Base-by-base conservation (phyloP, 768 basidiomycete species). In the Termitomyces sp. region DNA sequence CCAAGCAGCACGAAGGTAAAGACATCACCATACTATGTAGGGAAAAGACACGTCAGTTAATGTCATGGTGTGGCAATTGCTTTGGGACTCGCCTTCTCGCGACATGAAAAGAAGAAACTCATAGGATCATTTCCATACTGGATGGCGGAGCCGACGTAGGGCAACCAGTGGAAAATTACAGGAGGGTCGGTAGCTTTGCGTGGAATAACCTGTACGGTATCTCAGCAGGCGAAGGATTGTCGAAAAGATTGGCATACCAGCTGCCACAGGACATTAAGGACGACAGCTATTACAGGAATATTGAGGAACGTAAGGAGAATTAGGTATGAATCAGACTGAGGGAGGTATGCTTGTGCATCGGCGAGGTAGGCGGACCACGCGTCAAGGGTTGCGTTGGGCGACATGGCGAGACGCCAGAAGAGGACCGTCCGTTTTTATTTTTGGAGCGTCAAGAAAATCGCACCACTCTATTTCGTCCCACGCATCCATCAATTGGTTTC, bases 1-100 rank as follows among this genome's bases (percentile, higher is more conserved):
- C 97, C 97, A 55, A 98, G 74, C 8, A 99, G 74, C 42, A 94
- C 78, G 74, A 97, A 98, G 1, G 95, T 95, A 77, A 98, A 99
- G n/a, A 98, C 86, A 60, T 97, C 83, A 56, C 97, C 97, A 66
- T 98, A 88, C 97, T 99, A 58, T 20, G 32, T 26, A 22, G 10
- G 51, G 20, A 10, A 39, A 9, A 1, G 31, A 9, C 13, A 51
- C n/a, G 41, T 43, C 37, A 39, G 26, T 26, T 39, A 14, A 24
- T 32, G 31, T 3, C 10, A 37, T 37, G 5, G 32, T 20, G 0
- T n/a, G 9, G 4, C 34, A 34, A 39, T 14, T 22, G 53, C 16
- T 26, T 31, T 44, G 22, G 20, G 24, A 57, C 75, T 10, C 53
- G 89, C 93, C 83, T 91, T 92, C 66, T 88, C 83, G 62, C 83